A percentile compares a stretch with the other conserved stretches of the same genome.
These are phyloP conservation scores for Wickerhamomyces alni DNA, from an alignment of 805 yeast genomes.

Conservation along the genomic window DNA sequence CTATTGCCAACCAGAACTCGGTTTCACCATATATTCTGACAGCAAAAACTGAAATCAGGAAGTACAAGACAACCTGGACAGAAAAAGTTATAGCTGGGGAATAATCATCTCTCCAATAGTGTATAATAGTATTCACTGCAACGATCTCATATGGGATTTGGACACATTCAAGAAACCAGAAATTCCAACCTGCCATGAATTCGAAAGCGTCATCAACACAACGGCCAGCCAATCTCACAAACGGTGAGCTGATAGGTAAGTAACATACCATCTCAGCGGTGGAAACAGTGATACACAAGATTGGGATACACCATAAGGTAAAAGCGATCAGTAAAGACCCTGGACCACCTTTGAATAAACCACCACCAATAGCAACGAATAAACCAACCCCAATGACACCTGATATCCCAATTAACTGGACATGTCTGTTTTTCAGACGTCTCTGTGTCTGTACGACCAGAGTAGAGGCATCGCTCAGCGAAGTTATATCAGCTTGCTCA, in stretches of 20 bases:
- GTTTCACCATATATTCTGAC: conserved; percentile 75
- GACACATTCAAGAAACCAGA: conserved; percentile 68
- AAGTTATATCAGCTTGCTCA: conserved; percentile 8
- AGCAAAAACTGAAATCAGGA: conserved; percentile 63
- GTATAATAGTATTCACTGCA: conserved; percentile 71
- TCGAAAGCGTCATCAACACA: conserved; percentile 74
- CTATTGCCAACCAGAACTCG: conserved; percentile 73
- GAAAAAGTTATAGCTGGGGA: conserved; percentile 65
- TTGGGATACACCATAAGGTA: conserved; percentile 63
- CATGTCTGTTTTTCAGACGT: conserved; percentile 59
- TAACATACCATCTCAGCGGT: conserved; percentile 79
- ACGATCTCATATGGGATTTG: conserved; percentile 81
- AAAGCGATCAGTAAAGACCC: conserved; percentile 62
- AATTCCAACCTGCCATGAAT: conserved; percentile 74
- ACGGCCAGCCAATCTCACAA: conserved; percentile 66
- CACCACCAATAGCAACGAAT: conserved; percentile 66
- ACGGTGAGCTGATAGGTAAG: conserved; percentile 72
- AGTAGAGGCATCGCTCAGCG: conserved; percentile 19
- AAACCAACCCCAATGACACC: conserved; percentile 81
- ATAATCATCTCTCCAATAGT: conserved; percentile 76
- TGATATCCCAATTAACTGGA: conserved; percentile 73
- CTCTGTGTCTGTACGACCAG: conserved; percentile 34
- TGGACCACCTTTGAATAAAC: conserved; percentile 63
- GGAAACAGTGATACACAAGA: conserved; percentile 58
- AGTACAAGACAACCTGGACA: conserved; percentile 58